Evolutionary conservation across 805 yeast species (phyloP).

Genomic region (Wickerhamomyces strasburgensis): DNA sequence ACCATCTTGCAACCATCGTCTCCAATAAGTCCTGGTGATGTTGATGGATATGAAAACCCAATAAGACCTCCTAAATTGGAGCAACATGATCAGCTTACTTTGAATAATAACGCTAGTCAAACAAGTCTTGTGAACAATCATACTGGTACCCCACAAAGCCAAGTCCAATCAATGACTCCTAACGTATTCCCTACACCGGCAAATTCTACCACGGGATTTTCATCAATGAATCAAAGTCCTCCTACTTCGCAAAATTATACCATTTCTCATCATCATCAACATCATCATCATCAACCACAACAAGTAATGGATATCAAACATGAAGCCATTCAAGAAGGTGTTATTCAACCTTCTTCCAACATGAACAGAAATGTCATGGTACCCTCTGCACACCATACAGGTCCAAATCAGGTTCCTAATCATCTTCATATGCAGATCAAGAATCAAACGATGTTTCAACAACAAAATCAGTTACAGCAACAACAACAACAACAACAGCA

Average conservation of each 20-base stretch:
- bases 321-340: neutral
- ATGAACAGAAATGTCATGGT: neutral
- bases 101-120: slow-evolving; percentile 1
- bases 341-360: slow-evolving; percentile 1
- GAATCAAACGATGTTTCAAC: slow-evolving; percentile 17
- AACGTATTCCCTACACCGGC: slow-evolving; percentile 13
- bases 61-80: no score
- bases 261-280: neutral
- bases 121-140: neutral
- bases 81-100: neutral
- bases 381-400: slow-evolving; percentile 2
- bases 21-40: slow-evolving; percentile 5
- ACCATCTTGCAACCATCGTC: slow-evolving; percentile 23
- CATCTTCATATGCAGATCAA: slow-evolving; percentile 18
- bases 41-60: neutral
- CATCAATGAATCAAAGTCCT: slow-evolving; percentile 1
- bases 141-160: neutral
- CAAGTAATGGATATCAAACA: neutral
- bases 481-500: slow-evolving; percentile 8
- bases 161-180: neutral
- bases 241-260: slow-evolving; percentile 1
- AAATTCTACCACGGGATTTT: slow-evolving; percentile 7
- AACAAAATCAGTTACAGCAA: slow-evolving; percentile 10
- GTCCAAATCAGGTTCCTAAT: slow-evolving; percentile 11
- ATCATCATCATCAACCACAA: slow-evolving; percentile 1